Evolutionary conservation across 2,329 filamentous ascomycete species (phyloP), one percentile per base, ranked within the genome.

Genomic region (Chaetomium globosum): DNA sequence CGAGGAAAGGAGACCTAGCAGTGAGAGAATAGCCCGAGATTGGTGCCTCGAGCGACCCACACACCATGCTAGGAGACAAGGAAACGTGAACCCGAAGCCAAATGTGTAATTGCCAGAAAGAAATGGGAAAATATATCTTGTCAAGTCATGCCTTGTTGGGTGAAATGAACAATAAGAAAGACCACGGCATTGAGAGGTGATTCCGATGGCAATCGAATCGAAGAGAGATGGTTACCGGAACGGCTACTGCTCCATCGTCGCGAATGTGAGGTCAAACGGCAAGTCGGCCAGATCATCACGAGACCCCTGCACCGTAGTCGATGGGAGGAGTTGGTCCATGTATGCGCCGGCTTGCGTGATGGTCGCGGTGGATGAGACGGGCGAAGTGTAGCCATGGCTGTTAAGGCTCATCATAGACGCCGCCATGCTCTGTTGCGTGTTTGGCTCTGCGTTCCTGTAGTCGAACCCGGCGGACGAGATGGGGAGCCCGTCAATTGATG

Each of bases 401-500:
- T 69, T 68, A 23, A 72, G 63, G 49, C 64, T 60, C 60, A 69
- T 63, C 59, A 66, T 64, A 7, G 65, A 55, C 1, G 63, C 56
- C 2, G 65, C 31, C 54, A 67, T 64, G 57, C 30, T 54, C 8
- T 68, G 70, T 23, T 69, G 67, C 5, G 61, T 53, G 8, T 54
- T 60, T n/a, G 63, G 39, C 21, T 61, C 64, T 1, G 67, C 52
- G 16, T 64, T 53, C 21, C 43, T 59, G 23, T 66, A 70, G 30
- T 70, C 67, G 52, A 75, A 75, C 13, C 64, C 67, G 9, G 73
- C 69, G 4, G 74, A 73, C 2, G 73, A 73, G 49, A 74, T 71
- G 30, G 71, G 71, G 19, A 71, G 51, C 48, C 63, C 66, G 10
- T 62, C 63, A 12, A 69, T 19, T 28, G 53, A 21, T 13, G 65